Evolutionary conservation across 768 basidiomycete species (phyloP), one percentile per base, ranked within the genome.

Genomic region (Leccinum longicurvipes): DNA sequence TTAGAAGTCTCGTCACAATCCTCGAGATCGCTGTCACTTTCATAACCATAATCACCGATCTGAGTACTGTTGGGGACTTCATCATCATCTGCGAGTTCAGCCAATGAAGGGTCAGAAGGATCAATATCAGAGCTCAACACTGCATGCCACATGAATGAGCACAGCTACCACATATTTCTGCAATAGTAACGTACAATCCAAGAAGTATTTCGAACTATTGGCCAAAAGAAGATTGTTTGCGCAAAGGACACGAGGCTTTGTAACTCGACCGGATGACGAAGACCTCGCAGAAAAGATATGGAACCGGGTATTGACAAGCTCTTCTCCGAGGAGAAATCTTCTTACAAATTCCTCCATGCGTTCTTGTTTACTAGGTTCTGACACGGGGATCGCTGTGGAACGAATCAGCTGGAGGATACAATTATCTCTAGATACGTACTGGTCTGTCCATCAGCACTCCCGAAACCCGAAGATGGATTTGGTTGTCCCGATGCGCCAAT

Each of bases 11-110:
- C 17, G 11, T 47, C 45, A 47, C 25, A 17, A 8, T 47, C 72
- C 25, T 71, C 71, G 6, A 73, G 64, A 34, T 73, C 72, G 19
- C 72, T 73, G 53, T 73, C 72, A 3, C 68, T 70, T 15, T 42
- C 62, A 47, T 73, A 73, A 4, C 60, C 72, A 54, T 70, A 68
- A 2, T 67, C 67, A 3, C 61, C 63, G 4, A 63, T 51, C 5
- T 1, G 24, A 36, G 47, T 15, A 8, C 51, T 17, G 10, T 34
- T 50, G 3, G 58, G 65, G 19, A 64, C 24, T 17, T 46, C 58
- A 10, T 47, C 34, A 25, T 14, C 42, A 23, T 52, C 51, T 3
- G 51, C 45, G 27, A 70, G 59, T 14, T 65, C 62, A 12, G 29
- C 29, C 27, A 63, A 49, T 2, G 58, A 59, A 1, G 27, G n/a